Conservation (phyloP, 768 basidiomycete genomes). For the Agaricus blazei region DNA sequence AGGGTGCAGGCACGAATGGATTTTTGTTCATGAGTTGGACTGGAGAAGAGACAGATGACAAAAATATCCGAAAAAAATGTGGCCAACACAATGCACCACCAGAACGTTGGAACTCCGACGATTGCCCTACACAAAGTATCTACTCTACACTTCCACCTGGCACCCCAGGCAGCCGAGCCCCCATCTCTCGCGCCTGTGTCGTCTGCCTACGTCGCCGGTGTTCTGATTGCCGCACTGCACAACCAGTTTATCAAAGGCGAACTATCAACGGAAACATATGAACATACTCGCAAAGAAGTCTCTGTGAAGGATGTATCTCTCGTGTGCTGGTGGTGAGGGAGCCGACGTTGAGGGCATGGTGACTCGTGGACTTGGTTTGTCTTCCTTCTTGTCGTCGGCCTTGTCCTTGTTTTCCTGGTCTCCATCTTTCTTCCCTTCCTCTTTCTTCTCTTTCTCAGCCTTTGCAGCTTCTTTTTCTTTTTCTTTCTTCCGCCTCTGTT, state of each 20-base stretch:
- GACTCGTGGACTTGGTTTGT: constrained; percentile 20
- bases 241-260: background rate
- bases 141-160: constrained; percentile 31
- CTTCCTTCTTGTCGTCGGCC: constrained; percentile 23
- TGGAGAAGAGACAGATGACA: background rate
- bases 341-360: constrained; percentile 24
- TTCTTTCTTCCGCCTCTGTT: constrained; percentile 55
- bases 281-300: constrained; percentile 62
- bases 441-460: constrained; percentile 32
- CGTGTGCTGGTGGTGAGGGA: constrained; percentile 47
- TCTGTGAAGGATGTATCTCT: constrained; percentile 77
- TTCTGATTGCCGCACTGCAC: constrained; percentile 65
- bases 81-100: background rate
- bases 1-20: constrained; percentile 68
- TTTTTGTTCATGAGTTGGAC: constrained; percentile 68
- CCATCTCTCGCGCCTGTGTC: constrained; percentile 63
- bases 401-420: constrained; percentile 26
- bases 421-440: constrained; percentile 33
- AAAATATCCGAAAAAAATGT: no score
- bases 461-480: constrained; percentile 44
- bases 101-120: constrained; percentile 6
- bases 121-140: constrained; percentile 9
- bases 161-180: constrained; percentile 63
- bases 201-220: constrained; percentile 66
- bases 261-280: background rate